Evolutionary conservation across 169 alveolate genomes (phyloP).

Genomic region (Blepharisma undulans): DNA sequence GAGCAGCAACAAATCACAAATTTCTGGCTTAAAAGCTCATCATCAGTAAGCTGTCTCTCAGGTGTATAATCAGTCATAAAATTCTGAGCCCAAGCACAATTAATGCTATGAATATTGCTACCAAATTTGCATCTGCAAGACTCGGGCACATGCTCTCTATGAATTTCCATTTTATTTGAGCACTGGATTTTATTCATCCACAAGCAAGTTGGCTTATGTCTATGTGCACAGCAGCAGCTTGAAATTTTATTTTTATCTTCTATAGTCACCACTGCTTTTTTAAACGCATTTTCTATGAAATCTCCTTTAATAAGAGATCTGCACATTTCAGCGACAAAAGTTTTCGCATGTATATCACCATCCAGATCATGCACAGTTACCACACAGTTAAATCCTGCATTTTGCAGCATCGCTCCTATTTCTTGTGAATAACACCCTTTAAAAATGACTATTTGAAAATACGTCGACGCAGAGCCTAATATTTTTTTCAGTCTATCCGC

Average conservation of each 20-base stretch:
- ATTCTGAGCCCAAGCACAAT: constrained; percentile 3
- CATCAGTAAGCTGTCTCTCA: neutral
- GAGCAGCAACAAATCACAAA: constrained; percentile 23
- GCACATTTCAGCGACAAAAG: constrained; percentile 17
- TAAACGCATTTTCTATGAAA: neutral
- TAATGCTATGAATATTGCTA: neutral
- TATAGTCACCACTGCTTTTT: neutral
- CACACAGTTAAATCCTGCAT: constrained; percentile 40
- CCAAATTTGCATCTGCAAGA: neutral
- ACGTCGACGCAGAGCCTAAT: neutral
- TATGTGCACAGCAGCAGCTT: constrained; percentile 29
- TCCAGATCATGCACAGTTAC: neutral
- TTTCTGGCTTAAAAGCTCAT: neutral
- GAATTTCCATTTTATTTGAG: neutral
- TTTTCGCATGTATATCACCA: neutral
- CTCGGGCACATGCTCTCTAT: neutral
- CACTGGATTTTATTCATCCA: constrained; percentile 6
- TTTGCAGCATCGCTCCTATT: neutral
- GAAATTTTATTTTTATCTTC: neutral
- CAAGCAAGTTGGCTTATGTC: neutral
- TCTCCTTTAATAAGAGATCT: neutral
- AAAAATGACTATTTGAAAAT: constrained; percentile 23
- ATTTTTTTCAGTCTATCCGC: neutral
- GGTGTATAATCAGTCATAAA: neutral
- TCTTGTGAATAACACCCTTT: constrained; percentile 16